Evolutionary conservation across 192 early-diverging fungal genomes (phyloP), one percentile per base, ranked within the genome.

Genomic region (Podila horticola): DNA sequence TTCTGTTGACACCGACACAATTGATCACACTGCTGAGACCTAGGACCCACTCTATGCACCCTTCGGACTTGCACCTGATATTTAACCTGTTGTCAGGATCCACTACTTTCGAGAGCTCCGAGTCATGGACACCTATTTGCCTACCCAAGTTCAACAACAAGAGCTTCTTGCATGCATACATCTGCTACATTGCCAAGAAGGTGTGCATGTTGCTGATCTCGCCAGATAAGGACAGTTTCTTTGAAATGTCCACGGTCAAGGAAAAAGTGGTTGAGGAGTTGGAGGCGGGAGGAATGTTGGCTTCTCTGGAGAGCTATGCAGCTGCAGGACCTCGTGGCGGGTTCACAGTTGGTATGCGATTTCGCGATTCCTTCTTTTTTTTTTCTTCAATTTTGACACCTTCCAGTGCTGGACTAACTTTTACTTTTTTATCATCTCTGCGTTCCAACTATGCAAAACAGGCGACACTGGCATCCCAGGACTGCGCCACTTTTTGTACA

Each of bases 111-210:
- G 76, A 87, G 19, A 87, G 91, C 2, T 93, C 89, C 51, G 97
- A 99, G 84, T 91, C 92, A 29, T 99, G 97, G 96, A 95, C 92
- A 1, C 97, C 97, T 24, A 86, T 99, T 22, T 99, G 97, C 71
- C 88, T 97, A n/a, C 96, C 97, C 38, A 90, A 89, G 66, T 94
- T 97, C 85, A 95, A 97, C 83, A 88, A 89, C 66, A 86, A 92
- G 67, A 95, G 92, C 19, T 99, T 97, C 82, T 74, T 99, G 34
- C 92, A 97, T 69, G 92, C 92, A 1, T 97, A 97, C 65, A 89
- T 97, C 22, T 93, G 87, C 67, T 97, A 94, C 74, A 86, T 97
- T 29, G 88, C 88, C 3, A 82, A 87, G 0, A 89, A 92, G n/a
- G 83, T 94, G 9, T 93, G 91, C 57, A 79, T 97, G 9, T 81